These are phyloP conservation scores for Eutrema salsugineum DNA, from an alignment of 441 rosid species.

Conservation along the genomic window DNA sequence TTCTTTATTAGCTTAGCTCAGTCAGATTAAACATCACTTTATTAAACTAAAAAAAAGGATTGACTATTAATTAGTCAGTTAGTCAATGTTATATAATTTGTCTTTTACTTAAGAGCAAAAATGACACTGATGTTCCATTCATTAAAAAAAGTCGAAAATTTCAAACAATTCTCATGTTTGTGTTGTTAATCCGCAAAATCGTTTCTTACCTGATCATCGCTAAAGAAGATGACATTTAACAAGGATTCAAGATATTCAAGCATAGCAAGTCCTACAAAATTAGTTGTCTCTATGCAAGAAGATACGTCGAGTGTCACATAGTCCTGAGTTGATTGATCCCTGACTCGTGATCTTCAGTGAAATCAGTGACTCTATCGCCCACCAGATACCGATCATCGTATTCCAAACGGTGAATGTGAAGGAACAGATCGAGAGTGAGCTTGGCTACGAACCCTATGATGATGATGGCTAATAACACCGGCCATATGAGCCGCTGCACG, in stretches of 20 bases:
- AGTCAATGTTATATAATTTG: no score
- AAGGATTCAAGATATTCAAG: background rate
- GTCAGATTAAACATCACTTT: no score
- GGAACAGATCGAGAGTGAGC: background rate
- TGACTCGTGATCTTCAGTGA: background rate
- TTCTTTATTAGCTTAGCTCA: background rate
- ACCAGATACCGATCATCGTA: constrained; percentile 4
- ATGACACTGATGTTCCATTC: no score
- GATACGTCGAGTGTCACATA: background rate
- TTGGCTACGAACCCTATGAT: background rate
- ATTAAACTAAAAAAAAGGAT: no score
- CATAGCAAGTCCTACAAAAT: background rate
- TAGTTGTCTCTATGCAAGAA: background rate
- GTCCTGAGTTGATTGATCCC: background rate
- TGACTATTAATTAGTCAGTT: no score
- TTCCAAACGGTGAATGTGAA: background rate
- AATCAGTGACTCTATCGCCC: constrained; percentile 6
- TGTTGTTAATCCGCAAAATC: background rate
- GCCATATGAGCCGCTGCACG: constrained; percentile 12
- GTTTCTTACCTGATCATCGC: background rate
- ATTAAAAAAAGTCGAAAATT: background rate
- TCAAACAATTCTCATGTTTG: background rate
- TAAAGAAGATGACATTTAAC: background rate
- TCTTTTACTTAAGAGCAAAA: no score
- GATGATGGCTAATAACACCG: constrained; percentile 2